Conservation (phyloP, 192 early-diverging fungal genomes). For the Phlyctochytrium bullatum region DNA sequence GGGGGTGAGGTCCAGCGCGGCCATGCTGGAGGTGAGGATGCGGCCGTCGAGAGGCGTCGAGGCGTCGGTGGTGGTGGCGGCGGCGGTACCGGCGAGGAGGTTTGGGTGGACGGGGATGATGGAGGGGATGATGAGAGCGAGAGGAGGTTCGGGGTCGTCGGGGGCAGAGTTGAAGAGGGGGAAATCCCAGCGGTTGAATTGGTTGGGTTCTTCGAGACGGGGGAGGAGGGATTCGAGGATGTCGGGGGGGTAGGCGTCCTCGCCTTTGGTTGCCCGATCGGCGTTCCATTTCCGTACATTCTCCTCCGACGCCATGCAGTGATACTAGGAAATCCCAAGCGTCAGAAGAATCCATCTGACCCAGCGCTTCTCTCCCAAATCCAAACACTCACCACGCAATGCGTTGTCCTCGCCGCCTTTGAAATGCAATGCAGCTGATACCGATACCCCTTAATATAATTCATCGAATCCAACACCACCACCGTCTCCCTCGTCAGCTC, state of each 20-base stretch:
- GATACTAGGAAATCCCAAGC: too few species aligned
- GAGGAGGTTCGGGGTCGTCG: neutral
- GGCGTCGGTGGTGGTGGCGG: neutral
- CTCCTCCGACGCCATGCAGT: constrained; percentile 25
- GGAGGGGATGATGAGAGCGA: neutral
- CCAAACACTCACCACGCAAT: constrained; percentile 76
- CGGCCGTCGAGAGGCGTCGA: too few species aligned
- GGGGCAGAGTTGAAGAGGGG: constrained; percentile 55
- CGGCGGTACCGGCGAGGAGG: neutral
- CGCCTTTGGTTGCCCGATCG: neutral
- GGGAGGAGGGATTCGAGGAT: constrained; percentile 76
- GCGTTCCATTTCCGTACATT: constrained; percentile 32
- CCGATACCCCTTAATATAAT: constrained; percentile 98
- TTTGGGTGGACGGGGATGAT: constrained; percentile 2
- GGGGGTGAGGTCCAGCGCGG: neutral
- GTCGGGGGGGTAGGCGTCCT: constrained; percentile 35
- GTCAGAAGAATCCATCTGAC: too few species aligned
- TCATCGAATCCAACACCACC: constrained; percentile 90
- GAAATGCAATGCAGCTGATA: constrained; percentile 95
- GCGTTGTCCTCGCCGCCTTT: constrained; percentile 79
- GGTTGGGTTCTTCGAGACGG: constrained; percentile 94
- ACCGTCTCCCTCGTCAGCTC: constrained; percentile 77
- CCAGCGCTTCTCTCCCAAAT: too few species aligned
- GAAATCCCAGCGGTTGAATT: constrained; percentile 88
- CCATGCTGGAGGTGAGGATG: neutral